Evolutionary conservation across 2,329 filamentous ascomycete species (phyloP).

Genomic region (Cytospora chrysosperma): DNA sequence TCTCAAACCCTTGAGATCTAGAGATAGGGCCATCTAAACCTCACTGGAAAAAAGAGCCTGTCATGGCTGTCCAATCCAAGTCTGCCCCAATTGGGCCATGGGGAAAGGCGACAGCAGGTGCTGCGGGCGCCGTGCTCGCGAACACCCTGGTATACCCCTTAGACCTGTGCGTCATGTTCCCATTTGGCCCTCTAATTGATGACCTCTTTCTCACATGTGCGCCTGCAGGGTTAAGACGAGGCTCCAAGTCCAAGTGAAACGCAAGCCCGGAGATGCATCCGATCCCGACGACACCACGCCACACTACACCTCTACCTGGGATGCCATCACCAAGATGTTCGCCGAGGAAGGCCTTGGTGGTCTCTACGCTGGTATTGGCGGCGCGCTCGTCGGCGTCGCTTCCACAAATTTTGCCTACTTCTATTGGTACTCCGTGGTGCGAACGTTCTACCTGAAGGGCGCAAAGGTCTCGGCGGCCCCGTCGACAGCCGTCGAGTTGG

Average conservation of each 20-base stretch:
- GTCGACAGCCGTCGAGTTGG: slow-evolving; percentile 78
- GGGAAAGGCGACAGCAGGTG: slow-evolving; percentile 89
- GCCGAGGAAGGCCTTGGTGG: slow-evolving; percentile 76
- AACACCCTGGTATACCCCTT: slow-evolving; percentile 95
- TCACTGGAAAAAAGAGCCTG: slow-evolving; percentile 40
- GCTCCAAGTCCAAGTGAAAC: slow-evolving; percentile 89
- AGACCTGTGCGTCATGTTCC: slow-evolving; percentile 68
- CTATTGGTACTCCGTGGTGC: slow-evolving; percentile 94
- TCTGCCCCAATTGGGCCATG: slow-evolving; percentile 76
- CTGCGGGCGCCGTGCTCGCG: slow-evolving; percentile 87
- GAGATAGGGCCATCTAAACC: background rate
- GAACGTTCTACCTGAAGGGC: slow-evolving; percentile 71
- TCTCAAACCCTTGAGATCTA: background rate
- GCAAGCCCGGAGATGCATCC: slow-evolving; percentile 46
- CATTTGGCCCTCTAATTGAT: slow-evolving; percentile 23
- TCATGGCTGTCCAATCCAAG: slow-evolving; percentile 61
- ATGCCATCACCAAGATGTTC: slow-evolving; percentile 83
- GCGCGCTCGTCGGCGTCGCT: slow-evolving; percentile 84
- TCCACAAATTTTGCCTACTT: slow-evolving; percentile 99
- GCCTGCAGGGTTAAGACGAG: slow-evolving; percentile 82
- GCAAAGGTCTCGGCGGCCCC: slow-evolving; percentile 55
- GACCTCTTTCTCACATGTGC: slow-evolving; percentile 34
- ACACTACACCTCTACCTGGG: slow-evolving; percentile 84
- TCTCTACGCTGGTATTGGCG: slow-evolving; percentile 85
- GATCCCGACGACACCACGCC: slow-evolving; percentile 50